Conservation (phyloP, 768 basidiomycete genomes). For the Mycena haematopus region DNA sequence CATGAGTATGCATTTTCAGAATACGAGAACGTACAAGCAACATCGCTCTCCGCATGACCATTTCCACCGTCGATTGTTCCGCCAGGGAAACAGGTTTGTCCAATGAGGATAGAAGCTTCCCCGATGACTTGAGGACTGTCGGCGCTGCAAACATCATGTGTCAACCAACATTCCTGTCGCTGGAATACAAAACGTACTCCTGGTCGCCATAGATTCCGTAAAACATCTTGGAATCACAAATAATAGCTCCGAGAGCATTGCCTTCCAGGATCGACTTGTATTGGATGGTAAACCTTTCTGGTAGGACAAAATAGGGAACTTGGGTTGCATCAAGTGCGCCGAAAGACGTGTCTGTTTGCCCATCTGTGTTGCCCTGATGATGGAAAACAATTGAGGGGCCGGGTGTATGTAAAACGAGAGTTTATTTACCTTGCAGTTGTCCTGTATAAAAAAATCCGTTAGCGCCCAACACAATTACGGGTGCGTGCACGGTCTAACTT, state of each 20-base stretch:
- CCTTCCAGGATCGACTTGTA: conserved; percentile 18
- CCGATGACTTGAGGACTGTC: conserved; percentile 35
- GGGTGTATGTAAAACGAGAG: neutral
- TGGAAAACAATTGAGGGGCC: neutral
- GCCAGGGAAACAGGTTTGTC: conserved; percentile 35
- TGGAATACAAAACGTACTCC: conserved; percentile 25
- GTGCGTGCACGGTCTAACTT: no score
- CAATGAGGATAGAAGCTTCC: conserved; percentile 35
- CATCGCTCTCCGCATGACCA: conserved; percentile 32
- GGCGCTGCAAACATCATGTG: conserved; percentile 20
- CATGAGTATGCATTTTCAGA: neutral
- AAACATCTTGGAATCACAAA: conserved; percentile 36
- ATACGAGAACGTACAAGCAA: conserved; percentile 30
- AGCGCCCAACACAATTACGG: neutral
- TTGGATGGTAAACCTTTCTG: conserved; percentile 29
- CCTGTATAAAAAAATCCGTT: conserved; percentile 4
- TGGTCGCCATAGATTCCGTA: conserved; percentile 37
- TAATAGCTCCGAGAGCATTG: conserved; percentile 36
- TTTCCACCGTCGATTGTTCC: conserved; percentile 30
- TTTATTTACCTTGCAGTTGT: conserved; percentile 23
- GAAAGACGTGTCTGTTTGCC: conserved; percentile 33
- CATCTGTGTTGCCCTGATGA: conserved; percentile 31
- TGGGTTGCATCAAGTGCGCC: conserved; percentile 33
- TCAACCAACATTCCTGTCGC: neutral
- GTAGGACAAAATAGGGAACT: conserved; percentile 36